A percentile compares a stretch with the other conserved stretches of the same genome.
These are phyloP conservation scores for Pseudisothecium myosuroides DNA, from an alignment of 225 moss, liverwort and hornwort genomes.

Conservation along the genomic window DNA sequence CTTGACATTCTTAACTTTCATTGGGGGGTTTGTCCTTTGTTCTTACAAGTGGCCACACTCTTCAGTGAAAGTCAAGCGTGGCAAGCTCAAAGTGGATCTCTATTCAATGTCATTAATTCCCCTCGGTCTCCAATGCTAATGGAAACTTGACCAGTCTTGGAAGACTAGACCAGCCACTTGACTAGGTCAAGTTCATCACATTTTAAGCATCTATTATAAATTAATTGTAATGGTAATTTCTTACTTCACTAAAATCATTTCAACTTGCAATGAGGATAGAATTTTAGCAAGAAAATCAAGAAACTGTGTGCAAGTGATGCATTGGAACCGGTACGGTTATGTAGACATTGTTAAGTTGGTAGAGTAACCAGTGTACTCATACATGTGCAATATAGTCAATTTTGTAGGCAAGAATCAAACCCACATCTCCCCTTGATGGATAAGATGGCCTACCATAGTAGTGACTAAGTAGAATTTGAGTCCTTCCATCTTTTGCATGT, in stretches of 20 bases:
- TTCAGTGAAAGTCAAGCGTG: not conserved
- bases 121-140: accelerated
- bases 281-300: not conserved
- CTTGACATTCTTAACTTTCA: not conserved
- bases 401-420: not conserved
- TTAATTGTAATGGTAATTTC: not conserved
- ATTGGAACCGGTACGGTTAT: not conserved
- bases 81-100: not conserved
- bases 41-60: accelerated
- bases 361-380: not conserved
- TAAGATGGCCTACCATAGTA: not conserved
- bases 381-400: not conserved
- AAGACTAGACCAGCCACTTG: not conserved
- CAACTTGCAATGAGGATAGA: not conserved
- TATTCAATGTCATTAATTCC: not conserved
- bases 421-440: accelerated
- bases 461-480: not conserved
- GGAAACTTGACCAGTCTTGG: not conserved
- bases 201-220: not conserved
- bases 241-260: too few relatives aligned
- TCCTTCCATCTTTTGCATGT: not conserved
- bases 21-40: accelerated
- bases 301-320: not conserved
- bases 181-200: not conserved
- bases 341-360: too few relatives aligned